These are phyloP conservation scores for Neobulgaria alba DNA, from an alignment of 2,329 filamentous ascomycete species.

Conservation along the genomic window DNA sequence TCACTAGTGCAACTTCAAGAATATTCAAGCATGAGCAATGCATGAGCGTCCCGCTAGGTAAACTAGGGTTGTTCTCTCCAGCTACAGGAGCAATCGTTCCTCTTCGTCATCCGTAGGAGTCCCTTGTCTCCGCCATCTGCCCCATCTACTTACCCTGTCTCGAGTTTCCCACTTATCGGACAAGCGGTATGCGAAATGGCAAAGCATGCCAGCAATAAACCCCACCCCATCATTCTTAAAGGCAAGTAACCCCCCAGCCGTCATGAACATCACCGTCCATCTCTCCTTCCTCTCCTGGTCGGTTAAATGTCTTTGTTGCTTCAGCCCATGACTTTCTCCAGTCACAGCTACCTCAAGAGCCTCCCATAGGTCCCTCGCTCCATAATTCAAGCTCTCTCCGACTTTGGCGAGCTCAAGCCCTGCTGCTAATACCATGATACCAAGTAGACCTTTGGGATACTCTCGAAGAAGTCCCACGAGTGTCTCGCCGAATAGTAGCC, in stretches of 20 bases:
- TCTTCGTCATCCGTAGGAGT: too few species aligned
- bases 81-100: too few species aligned
- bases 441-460: conserved; percentile 72
- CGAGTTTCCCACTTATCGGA: conserved; percentile 11
- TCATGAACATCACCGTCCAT: conserved; percentile 88
- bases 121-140: too few species aligned
- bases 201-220: conserved; percentile 73
- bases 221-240: conserved; percentile 88
- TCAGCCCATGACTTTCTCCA: neutral
- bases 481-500: conserved; percentile 64
- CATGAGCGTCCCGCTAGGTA: too few species aligned
- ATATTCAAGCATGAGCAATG: too few species aligned
- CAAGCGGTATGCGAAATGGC: conserved; percentile 56
- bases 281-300: conserved; percentile 64
- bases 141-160: too few species aligned
- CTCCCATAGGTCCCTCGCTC: conserved; percentile 52
- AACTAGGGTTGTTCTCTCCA: too few species aligned
- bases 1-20: too few species aligned
- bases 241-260: conserved; percentile 69
- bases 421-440: conserved; percentile 82
- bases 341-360: conserved; percentile 32
- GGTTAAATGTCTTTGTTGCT: conserved; percentile 44
- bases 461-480: conserved; percentile 60
- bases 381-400: conserved; percentile 74
- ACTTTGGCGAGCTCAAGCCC: conserved; percentile 83